Conservation (phyloP, 2,329 filamentous ascomycete genomes). For the Diaporthe longicolla region DNA sequence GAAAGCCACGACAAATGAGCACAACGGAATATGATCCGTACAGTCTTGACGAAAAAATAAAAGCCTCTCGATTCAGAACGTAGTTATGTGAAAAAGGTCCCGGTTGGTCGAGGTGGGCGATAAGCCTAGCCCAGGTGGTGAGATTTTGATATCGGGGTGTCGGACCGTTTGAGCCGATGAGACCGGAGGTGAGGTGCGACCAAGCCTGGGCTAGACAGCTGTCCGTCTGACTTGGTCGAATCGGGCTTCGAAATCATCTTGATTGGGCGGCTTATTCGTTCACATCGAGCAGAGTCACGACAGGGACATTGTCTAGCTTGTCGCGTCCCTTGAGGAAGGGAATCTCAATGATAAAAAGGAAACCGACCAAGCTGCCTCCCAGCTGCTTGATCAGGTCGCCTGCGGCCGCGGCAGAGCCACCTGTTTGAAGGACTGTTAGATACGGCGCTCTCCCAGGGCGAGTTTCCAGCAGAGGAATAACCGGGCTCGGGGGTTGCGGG, state of each 20-base stretch:
- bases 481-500: neutral
- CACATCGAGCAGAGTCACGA: conserved; percentile 83
- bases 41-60: neutral
- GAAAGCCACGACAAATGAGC: neutral
- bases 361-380: conserved; percentile 88
- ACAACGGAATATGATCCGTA: neutral
- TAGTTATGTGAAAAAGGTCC: neutral
- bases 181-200: conserved; percentile 3
- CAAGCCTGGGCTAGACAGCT: conserved; percentile 13
- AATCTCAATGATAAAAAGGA: conserved; percentile 95
- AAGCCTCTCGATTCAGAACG: neutral
- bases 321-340: conserved; percentile 92
- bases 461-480: too few relatives aligned
- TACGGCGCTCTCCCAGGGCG: neutral
- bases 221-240: conserved; percentile 15
- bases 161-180: conserved; percentile 20
- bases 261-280: conserved; percentile 39
- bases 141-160: conserved; percentile 6
- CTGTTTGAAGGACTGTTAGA: conserved; percentile 60
- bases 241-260: neutral
- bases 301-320: conserved; percentile 84
- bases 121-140: neutral
- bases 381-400: conserved; percentile 88
- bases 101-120: neutral
- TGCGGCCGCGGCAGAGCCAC: conserved; percentile 91